Evolutionary conservation across 2,329 filamentous ascomycete genomes (phyloP), one percentile per base, ranked within the genome.

Genomic region (Chrysoporthe cubensis): DNA sequence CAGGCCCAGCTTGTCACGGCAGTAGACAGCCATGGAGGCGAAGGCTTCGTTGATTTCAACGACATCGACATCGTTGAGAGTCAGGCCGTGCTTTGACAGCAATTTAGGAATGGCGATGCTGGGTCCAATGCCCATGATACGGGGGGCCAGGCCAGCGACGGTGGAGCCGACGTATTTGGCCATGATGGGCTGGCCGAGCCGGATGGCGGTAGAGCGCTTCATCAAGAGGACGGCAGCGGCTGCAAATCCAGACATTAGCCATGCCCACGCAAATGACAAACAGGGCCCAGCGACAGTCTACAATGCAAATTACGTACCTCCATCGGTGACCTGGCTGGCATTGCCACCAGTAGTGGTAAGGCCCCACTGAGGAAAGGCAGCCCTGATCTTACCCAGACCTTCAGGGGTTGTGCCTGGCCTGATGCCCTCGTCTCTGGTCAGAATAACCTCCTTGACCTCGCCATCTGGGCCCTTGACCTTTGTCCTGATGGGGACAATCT

Each of bases 41-140:
- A 99, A 99, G 1, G 96, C 96, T 86, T 99, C 96, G 83, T 99
- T 99, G 77, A 99, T 82, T 86, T 98, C 96, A 73, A 95, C 85
- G 46, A 98, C 86, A 76, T 99, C 96, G 70, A 96, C 87, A 74
- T 98, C 96, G 68, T 90, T 87, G 65, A 97, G 83, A 34, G 85
- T 87, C 70, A 99, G 81, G 80, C 91, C 89, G 85, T 91, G 89
- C 82, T 96, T 90, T 76, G 81, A 81, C 58, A 99, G 87, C 42
- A 99, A 88, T 87, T 99, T 99, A 71, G 89, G 89, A 71, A 91
- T 90, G 68, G 88, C 89, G 46, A 91, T 80, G 56, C 89, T 89
- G 46, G 92, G 92, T 66, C 92, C 92, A 73, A 98, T 97, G 71
- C 95, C 96, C 96, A 99, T 99, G 82, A 99, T 94, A 71, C 96